Evolutionary conservation across 2,329 filamentous ascomycete genomes (phyloP).

Genomic region (Fusarium avenaceum): DNA sequence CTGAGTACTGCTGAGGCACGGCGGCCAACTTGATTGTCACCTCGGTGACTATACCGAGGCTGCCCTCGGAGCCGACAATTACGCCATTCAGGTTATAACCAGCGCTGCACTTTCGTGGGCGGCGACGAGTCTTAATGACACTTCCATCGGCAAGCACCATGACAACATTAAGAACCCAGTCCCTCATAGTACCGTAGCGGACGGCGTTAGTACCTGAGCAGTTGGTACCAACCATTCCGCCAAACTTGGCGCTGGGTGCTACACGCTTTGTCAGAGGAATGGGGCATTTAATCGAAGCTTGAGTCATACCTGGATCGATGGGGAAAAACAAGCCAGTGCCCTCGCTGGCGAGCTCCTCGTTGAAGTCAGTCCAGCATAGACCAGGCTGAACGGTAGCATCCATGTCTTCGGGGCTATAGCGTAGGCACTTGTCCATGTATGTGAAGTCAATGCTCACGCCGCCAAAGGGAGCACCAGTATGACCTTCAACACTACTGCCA

Average conservation of each 20-base stretch:
- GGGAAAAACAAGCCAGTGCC: conserved; percentile 75
- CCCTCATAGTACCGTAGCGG: conserved; percentile 81
- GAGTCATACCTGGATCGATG: conserved; percentile 65
- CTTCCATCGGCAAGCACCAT: conserved; percentile 78
- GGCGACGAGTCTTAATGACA: conserved; percentile 73
- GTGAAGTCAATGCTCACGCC: conserved; percentile 79
- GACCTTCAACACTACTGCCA: conserved; percentile 78
- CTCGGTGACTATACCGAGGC: conserved; percentile 78
- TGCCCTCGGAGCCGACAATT: conserved; percentile 79
- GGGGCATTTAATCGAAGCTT: too few relatives aligned
- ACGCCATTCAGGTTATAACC: conserved; percentile 79
- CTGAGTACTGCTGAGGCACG: conserved; percentile 72
- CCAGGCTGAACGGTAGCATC: conserved; percentile 79
- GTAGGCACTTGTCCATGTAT: conserved; percentile 75
- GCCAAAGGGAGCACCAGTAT: conserved; percentile 75
- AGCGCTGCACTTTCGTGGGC: conserved; percentile 77
- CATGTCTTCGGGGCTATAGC: conserved; percentile 76
- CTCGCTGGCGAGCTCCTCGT: conserved; percentile 68
- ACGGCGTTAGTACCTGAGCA: conserved; percentile 73
- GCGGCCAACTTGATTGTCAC: conserved; percentile 76
- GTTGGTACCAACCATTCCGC: conserved; percentile 75
- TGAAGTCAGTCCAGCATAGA: conserved; percentile 76
- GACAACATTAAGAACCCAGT: conserved; percentile 79
- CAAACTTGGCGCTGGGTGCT: conserved; percentile 60
- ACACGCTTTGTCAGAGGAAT: too few relatives aligned